Conservation (phyloP, 441 rosid genomes). For the Jatropha podagrica region DNA sequence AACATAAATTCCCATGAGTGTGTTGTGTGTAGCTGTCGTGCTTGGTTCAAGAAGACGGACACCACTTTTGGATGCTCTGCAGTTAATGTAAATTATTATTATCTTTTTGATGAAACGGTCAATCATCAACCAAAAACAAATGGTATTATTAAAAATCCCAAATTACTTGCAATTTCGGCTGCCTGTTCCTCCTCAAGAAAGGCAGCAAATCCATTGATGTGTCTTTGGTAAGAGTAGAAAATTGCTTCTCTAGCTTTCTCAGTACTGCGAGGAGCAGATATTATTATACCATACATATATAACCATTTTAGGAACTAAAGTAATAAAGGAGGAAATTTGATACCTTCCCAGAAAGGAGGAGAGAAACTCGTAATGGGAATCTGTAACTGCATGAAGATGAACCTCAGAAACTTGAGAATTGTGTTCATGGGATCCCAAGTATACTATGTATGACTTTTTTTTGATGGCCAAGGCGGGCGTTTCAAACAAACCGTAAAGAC, state of each 20-base stretch:
- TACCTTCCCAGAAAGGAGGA: conserved; percentile 55
- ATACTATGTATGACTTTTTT: conserved; percentile 63
- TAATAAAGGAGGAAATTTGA: background rate
- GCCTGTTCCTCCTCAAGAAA: conserved; percentile 55
- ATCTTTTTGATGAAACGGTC: background rate
- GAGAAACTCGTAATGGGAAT: conserved; percentile 50
- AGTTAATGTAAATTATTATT: background rate
- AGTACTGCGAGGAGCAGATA: conserved; percentile 22
- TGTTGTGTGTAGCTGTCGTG: background rate
- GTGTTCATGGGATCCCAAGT: conserved; percentile 65
- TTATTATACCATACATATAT: background rate
- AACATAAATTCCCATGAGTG: too few species aligned
- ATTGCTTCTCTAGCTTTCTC: conserved; percentile 52
- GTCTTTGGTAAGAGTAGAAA: conserved; percentile 44
- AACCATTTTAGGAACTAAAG: background rate
- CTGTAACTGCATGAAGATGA: conserved; percentile 31
- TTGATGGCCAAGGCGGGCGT: conserved; percentile 35
- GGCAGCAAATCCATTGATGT: conserved; percentile 67
- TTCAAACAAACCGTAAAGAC: conserved; percentile 20
- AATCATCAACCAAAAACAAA: background rate
- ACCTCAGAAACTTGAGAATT: conserved; percentile 31
- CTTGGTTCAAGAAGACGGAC: conserved; percentile 44
- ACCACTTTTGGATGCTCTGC: conserved; percentile 55
- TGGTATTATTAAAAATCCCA: background rate
- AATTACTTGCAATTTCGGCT: conserved; percentile 44